Percentiles rank a stretch among this genome's conserved stretches.
Evolutionary conservation across 1,284 basidiomycete species (phyloP).

Genomic region (Bondarzewia mesenterica): DNA sequence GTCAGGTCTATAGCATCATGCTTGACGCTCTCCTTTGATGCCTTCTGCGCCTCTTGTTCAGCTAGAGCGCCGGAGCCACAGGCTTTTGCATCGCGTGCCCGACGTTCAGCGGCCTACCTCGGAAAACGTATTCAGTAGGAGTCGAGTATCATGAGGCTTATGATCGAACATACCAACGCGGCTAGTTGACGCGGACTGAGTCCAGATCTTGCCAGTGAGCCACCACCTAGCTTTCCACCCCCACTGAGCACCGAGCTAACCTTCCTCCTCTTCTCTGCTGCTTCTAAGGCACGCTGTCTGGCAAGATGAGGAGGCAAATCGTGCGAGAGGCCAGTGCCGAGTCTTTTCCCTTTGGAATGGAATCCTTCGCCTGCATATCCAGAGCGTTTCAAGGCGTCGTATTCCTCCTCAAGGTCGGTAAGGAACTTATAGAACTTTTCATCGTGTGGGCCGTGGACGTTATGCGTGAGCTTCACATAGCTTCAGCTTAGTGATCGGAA

Average conservation of each 20-base stretch:
- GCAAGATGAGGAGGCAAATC: conserved; percentile 59
- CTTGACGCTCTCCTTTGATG: conserved; percentile 56
- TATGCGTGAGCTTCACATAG: conserved; percentile 67
- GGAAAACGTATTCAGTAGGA: background rate
- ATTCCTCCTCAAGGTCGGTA: conserved; percentile 73
- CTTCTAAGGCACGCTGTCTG: conserved; percentile 58
- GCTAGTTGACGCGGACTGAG: conserved; percentile 66
- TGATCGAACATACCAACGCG: conserved; percentile 57
- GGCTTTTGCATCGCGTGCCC: conserved; percentile 60
- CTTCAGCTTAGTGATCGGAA: background rate
- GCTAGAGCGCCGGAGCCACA: conserved; percentile 59
- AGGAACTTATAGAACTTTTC: conserved; percentile 78
- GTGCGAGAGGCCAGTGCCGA: conserved; percentile 57
- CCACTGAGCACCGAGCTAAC: conserved; percentile 40
- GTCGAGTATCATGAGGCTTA: background rate
- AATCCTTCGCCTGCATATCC: conserved; percentile 85
- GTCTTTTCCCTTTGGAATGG: conserved; percentile 56
- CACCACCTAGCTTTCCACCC: conserved; percentile 49
- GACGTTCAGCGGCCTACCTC: conserved; percentile 71
- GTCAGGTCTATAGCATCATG: conserved; percentile 58
- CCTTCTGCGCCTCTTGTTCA: conserved; percentile 61
- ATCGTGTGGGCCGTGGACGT: conserved; percentile 82
- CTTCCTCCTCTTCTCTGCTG: conserved; percentile 64
- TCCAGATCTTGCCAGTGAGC: conserved; percentile 22
- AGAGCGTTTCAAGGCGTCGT: conserved; percentile 60